Conservation (phyloP, 768 basidiomycete species). For the Rhizopogon rudus region DNA sequence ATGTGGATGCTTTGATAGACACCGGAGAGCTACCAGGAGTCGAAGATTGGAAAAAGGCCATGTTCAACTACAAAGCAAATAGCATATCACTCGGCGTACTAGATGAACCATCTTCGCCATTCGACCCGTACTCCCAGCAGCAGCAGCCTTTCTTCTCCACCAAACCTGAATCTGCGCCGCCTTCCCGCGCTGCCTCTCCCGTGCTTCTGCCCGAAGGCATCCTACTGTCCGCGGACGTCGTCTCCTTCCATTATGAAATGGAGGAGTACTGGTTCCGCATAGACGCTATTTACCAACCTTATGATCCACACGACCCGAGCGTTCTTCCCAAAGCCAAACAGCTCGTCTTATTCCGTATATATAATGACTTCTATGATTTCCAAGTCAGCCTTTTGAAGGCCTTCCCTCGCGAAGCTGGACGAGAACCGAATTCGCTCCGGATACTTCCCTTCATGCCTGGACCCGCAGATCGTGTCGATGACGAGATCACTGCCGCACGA, state of each 20-base stretch:
- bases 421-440: slow-evolving; percentile 56
- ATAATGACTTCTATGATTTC: slow-evolving; percentile 98
- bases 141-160: slow-evolving; percentile 8
- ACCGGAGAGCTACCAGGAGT: slow-evolving; percentile 88
- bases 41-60: slow-evolving; percentile 98
- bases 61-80: slow-evolving; percentile 93
- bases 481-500: slow-evolving; percentile 74
- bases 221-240: slow-evolving; percentile 81
- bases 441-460: slow-evolving; percentile 98
- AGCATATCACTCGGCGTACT: slow-evolving; percentile 93
- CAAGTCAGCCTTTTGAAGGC: slow-evolving; percentile 83
- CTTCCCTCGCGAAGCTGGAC: slow-evolving; percentile 91
- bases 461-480: slow-evolving; percentile 79
- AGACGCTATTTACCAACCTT: slow-evolving; percentile 85
- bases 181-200: slow-evolving; percentile 33
- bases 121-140: slow-evolving; percentile 35
- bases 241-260: slow-evolving; percentile 96
- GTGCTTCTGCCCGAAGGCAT: slow-evolving; percentile 74
- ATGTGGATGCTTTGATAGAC: slow-evolving; percentile 77
- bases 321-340: slow-evolving; percentile 63
- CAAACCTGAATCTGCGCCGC: slow-evolving; percentile 9
- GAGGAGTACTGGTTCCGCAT: slow-evolving; percentile 98
- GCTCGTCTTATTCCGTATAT: slow-evolving; percentile 88
- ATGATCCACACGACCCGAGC: slow-evolving; percentile 51
- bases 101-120: slow-evolving; percentile 49